Conservation (phyloP, 2,329 filamentous ascomycete species). For the Microcyclospora pomicola region DNA sequence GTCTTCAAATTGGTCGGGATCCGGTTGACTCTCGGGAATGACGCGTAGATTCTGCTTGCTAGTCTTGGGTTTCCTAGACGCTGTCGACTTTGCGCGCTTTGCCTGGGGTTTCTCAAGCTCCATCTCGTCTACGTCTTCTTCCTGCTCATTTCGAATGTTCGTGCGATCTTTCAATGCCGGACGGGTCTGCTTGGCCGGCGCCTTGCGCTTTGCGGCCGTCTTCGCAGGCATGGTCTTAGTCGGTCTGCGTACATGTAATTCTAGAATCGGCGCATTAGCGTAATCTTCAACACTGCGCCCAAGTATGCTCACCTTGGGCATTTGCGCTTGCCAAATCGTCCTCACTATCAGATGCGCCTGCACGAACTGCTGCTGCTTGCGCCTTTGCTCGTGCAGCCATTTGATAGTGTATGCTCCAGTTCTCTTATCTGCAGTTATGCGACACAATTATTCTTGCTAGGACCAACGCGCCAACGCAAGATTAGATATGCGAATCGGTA, state of each 20-base stretch:
- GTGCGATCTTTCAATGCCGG: conserved; percentile 29
- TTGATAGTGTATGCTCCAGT: neutral
- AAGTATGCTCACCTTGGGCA: neutral
- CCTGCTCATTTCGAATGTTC: conserved; percentile 24
- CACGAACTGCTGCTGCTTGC: conserved; percentile 1
- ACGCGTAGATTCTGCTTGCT: conserved; percentile 17
- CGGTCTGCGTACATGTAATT: conserved; percentile 15
- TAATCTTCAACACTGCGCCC: neutral
- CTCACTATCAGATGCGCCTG: conserved; percentile 12
- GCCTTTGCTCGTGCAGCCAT: conserved; percentile 1
- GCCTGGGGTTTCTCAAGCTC: conserved; percentile 21
- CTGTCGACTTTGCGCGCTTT: conserved; percentile 21
- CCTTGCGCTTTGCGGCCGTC: conserved; percentile 25
- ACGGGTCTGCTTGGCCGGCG: conserved; percentile 22
- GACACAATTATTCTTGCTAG: too few species aligned
- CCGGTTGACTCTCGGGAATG: conserved; percentile 35
- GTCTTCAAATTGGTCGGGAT: conserved; percentile 26
- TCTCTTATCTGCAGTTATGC: too few species aligned
- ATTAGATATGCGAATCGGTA: too few species aligned
- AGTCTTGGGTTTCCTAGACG: conserved; percentile 11
- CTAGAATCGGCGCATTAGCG: conserved; percentile 1
- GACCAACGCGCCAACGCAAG: too few species aligned
- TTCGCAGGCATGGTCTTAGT: conserved; percentile 22
- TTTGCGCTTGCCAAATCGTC: conserved; percentile 12
- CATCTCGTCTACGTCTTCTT: conserved; percentile 30